Evolutionary conservation across 2,329 filamentous ascomycete genomes (phyloP).

Genomic region (Fusarium keratoplasticum): DNA sequence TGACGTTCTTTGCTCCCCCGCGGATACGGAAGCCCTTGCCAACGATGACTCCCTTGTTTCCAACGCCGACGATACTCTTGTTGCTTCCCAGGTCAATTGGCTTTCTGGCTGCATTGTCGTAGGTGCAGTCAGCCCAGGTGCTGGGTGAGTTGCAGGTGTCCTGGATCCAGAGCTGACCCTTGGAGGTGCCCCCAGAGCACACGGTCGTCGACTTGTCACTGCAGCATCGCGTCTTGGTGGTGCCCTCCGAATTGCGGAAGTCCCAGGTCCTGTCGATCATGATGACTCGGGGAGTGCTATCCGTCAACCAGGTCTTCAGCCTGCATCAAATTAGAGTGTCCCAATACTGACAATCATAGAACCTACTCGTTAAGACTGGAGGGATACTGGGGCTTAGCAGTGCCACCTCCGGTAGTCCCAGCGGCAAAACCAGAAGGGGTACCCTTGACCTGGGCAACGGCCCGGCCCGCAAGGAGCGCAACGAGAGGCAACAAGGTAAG

Average conservation of each 20-base stretch:
- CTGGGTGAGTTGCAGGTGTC: conserved; percentile 66
- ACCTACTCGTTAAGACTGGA: conserved; percentile 63
- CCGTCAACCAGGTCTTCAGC: conserved; percentile 61
- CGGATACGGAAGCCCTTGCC: conserved; percentile 66
- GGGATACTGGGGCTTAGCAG: conserved; percentile 64
- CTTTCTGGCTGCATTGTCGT: conserved; percentile 62
- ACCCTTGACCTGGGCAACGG: conserved; percentile 46
- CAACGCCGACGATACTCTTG: conserved; percentile 68
- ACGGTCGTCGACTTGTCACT: conserved; percentile 57
- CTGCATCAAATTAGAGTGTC: neutral
- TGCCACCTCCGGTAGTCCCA: conserved; percentile 72
- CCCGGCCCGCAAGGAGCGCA: neutral
- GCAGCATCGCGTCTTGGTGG: conserved; percentile 64
- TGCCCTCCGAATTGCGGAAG: conserved; percentile 66
- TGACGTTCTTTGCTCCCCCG: conserved; percentile 62
- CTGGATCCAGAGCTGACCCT: conserved; percentile 29
- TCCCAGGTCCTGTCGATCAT: conserved; percentile 67
- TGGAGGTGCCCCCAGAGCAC: conserved; percentile 20
- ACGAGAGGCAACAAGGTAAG: neutral
- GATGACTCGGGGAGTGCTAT: conserved; percentile 65
- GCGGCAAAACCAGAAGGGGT: conserved; percentile 55
- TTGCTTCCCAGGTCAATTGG: conserved; percentile 65
- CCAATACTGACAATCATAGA: neutral
- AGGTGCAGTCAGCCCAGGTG: conserved; percentile 58
- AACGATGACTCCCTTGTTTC: conserved; percentile 64